Base-by-base conservation (phyloP, 768 basidiomycete species). In the Suillus ampliporus region DNA sequence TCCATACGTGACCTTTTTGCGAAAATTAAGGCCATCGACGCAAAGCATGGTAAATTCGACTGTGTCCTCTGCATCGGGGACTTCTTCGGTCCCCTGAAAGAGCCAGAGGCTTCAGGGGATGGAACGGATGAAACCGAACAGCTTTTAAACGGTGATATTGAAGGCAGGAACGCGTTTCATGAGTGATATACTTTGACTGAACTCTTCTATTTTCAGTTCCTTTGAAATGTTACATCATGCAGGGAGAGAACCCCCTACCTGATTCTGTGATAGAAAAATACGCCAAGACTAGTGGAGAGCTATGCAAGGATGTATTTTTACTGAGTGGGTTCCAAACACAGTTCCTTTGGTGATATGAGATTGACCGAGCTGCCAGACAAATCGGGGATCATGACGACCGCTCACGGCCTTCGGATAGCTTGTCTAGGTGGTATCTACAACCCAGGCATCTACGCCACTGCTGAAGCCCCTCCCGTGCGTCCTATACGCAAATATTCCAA, bases 1-100 rank as follows among this genome's bases (percentile, higher is more conserved):
- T 84, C 86, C 1, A 86, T 97, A 70, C 76, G 81, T 37, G 83
- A 86, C n/a, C 81, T 96, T 34, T 89, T 94, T 69, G 74, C 84
- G 61, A 97, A 95, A 80, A 84, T 98, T 69, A 88, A 86, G 63
- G 78, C 86, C 34, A 93, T 97, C 67, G 88, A 99, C 78, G 82
- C 87, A 59, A 97, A 97, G 78, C 92, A 97, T 76, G 95, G 95
- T 64, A 92, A 92, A 72, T 98, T 99, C 72, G 91, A 94, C 71
- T 83, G 93, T 60, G 84, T 89, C 8, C 82, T 95, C 57, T 93
- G 91, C 67, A 79, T 82, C 8, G 94, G 94, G n/a, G 91, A 94
- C 76, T 95, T 95, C 77, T 94, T 95, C 75, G 90, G 90, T 6
- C 82, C 82, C 2, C 70, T 79, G n/a, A 78, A 77, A 67, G 75